These are phyloP conservation scores for Starmerella sp. DNA, from an alignment of 805 yeast genomes.

Conservation along the genomic window DNA sequence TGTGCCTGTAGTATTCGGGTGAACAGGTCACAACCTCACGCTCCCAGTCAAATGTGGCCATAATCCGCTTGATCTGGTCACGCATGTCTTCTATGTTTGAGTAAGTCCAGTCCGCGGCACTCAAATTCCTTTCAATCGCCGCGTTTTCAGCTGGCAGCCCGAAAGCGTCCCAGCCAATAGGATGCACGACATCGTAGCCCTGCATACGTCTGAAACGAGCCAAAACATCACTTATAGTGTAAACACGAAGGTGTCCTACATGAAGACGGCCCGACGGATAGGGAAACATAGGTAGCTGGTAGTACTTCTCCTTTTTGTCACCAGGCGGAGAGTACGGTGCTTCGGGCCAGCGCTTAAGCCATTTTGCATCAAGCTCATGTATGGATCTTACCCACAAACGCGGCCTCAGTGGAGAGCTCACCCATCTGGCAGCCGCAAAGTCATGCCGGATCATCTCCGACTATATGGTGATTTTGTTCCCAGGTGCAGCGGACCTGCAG, in stretches of 20 bases:
- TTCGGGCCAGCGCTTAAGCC: slow-evolving; percentile 25
- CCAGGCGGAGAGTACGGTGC: background rate
- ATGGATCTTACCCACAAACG: background rate
- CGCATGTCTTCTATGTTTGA: slow-evolving; percentile 78
- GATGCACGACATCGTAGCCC: slow-evolving; percentile 75
- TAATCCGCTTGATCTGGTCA: slow-evolving; percentile 62
- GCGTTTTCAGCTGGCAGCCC: slow-evolving; percentile 98
- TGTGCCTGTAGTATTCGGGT: slow-evolving; percentile 84
- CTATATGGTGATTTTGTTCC: background rate
- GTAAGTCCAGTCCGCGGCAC: slow-evolving; percentile 76
- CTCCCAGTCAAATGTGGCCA: slow-evolving; percentile 89
- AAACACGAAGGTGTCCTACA: slow-evolving; percentile 89
- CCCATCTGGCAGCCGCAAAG: background rate
- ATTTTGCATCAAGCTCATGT: slow-evolving; percentile 25
- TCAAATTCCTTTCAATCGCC: slow-evolving; percentile 72
- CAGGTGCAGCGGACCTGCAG: background rate
- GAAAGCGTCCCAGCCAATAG: slow-evolving; percentile 99
- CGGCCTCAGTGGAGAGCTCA: background rate
- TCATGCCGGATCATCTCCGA: background rate
- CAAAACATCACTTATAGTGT: slow-evolving; percentile 76
- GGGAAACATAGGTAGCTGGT: slow-evolving; percentile 81
- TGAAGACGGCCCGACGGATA: slow-evolving; percentile 91
- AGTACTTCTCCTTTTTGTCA: slow-evolving; percentile 34
- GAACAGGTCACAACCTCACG: slow-evolving; percentile 76
- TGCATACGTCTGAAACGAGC: slow-evolving; percentile 66